These are phyloP conservation scores for Nemania sp. DNA, from an alignment of 2,329 filamentous ascomycete species.

Conservation along the genomic window DNA sequence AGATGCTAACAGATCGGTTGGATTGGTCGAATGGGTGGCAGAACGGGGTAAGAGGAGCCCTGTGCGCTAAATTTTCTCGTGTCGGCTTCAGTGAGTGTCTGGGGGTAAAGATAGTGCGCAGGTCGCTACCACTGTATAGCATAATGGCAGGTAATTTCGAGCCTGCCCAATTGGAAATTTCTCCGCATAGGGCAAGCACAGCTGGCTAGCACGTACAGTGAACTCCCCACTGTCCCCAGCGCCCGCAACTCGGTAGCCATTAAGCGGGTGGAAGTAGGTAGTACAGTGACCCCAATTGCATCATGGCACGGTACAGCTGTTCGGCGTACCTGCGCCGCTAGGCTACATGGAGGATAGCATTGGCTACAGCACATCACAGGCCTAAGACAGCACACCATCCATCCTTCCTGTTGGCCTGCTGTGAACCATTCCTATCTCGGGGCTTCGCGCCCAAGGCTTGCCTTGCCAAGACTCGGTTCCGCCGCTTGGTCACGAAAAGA, in stretches of 20 bases:
- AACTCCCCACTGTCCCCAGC: neutral
- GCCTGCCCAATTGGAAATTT: conserved; percentile 2
- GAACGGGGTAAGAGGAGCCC: conserved; percentile 1
- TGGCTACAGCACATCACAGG: conserved; percentile 27
- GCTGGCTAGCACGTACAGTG: too few species aligned
- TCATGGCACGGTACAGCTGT: neutral
- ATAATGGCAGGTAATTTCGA: neutral
- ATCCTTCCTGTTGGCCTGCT: neutral
- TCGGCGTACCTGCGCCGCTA: neutral
- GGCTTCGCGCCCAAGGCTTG: conserved; percentile 26
- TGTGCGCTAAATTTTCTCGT: conserved; percentile 26
- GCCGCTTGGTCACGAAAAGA: conserved; percentile 21
- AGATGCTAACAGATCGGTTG: conserved; percentile 5
- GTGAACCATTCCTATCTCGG: conserved; percentile 27
- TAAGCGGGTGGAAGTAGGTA: neutral
- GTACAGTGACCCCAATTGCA: neutral
- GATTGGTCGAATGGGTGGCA: conserved; percentile 11
- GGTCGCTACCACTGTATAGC: neutral
- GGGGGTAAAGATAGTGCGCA: neutral
- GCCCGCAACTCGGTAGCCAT: neutral
- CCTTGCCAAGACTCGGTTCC: conserved; percentile 34
- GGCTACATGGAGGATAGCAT: neutral
- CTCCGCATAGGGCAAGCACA: conserved; percentile 3
- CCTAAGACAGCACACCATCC: conserved; percentile 32
- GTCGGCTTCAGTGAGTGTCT: neutral